A percentile compares a stretch with the other conserved stretches of the same genome.
phyloP scores from a whole-genome alignment of 768 basidiomycete species.

The Roridomyces roridus region DNA sequence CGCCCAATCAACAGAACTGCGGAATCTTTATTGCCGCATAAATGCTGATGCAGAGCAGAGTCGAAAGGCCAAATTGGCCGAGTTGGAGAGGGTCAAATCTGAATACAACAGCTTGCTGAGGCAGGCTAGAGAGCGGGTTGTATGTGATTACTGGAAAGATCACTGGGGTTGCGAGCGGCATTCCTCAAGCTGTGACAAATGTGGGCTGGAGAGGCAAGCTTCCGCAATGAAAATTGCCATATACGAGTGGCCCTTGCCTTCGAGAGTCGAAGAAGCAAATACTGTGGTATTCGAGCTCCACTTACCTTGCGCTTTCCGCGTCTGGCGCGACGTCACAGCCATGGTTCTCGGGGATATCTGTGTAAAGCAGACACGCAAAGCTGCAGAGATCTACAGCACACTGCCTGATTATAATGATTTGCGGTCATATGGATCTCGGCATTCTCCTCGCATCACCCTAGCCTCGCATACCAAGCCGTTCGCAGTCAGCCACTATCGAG shows the following conservation, averaged over 20 bases:
- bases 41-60: constrained; percentile 29
- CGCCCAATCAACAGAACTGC: constrained; percentile 26
- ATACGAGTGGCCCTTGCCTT: constrained; percentile 57
- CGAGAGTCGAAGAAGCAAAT: constrained; percentile 26
- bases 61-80: constrained; percentile 27
- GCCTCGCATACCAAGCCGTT: constrained; percentile 43
- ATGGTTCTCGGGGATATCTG: constrained; percentile 45
- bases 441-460: constrained; percentile 34
- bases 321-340: constrained; percentile 51
- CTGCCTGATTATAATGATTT: constrained; percentile 23
- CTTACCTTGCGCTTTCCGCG: constrained; percentile 44
- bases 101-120: constrained; percentile 25
- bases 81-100: constrained; percentile 33
- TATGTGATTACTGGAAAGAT: constrained; percentile 19
- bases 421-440: neutral
- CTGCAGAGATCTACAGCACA: neutral
- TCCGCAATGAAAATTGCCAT: constrained; percentile 37
- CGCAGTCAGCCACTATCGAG: constrained; percentile 36
- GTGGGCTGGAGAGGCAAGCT: too few species aligned
- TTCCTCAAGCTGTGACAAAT: constrained; percentile 35
- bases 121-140: neutral
- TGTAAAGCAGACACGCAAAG: constrained; percentile 6
- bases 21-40: constrained; percentile 35
- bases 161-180: neutral
- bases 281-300: constrained; percentile 47